A percentile compares a stretch with the other conserved stretches of the same genome.
These are phyloP conservation scores for Earliella scabrosa DNA, from an alignment of 1,284 basidiomycete species.

Conservation along the genomic window DNA sequence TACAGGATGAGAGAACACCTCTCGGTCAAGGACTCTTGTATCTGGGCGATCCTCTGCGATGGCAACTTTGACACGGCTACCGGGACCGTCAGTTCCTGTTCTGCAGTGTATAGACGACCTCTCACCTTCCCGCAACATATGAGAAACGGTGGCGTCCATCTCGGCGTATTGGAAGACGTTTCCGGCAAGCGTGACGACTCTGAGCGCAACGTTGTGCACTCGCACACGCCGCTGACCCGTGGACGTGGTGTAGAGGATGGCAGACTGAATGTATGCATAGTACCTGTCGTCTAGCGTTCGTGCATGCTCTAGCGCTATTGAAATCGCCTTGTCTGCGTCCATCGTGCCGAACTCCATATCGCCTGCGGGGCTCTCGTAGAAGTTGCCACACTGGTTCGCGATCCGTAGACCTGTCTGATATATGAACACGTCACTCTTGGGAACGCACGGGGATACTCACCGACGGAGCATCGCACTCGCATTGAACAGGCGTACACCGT, in stretches of 20 bases:
- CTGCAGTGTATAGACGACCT: constrained; percentile 7
- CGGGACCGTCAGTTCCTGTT: constrained; percentile 3
- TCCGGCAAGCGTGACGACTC: constrained; percentile 83
- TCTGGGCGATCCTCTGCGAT: constrained; percentile 69
- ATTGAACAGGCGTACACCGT: constrained; percentile 85
- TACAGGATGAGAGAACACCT: constrained; percentile 84
- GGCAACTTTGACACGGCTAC: constrained; percentile 74
- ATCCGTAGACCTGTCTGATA: constrained; percentile 67
- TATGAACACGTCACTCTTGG: constrained; percentile 8
- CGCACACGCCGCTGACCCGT: constrained; percentile 86
- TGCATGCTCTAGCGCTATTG: constrained; percentile 67
- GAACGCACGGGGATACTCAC: constrained; percentile 43
- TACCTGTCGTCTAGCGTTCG: constrained; percentile 75
- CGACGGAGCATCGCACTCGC: constrained; percentile 86
- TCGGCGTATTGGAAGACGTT: constrained; percentile 95
- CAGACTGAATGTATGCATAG: constrained; percentile 89
- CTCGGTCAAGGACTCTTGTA: constrained; percentile 87
- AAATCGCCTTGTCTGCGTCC: constrained; percentile 83
- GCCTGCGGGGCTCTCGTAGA: constrained; percentile 75
- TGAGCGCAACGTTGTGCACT: constrained; percentile 84
- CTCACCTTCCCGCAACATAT: constrained; percentile 82
- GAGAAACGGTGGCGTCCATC: constrained; percentile 82
- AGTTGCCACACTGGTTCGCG: constrained; percentile 80
- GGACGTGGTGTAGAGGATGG: constrained; percentile 86
- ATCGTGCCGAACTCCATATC: constrained; percentile 85